phyloP scores from a whole-genome alignment of 2,329 filamentous ascomycete genomes.

The Xylaria polymorpha region DNA sequence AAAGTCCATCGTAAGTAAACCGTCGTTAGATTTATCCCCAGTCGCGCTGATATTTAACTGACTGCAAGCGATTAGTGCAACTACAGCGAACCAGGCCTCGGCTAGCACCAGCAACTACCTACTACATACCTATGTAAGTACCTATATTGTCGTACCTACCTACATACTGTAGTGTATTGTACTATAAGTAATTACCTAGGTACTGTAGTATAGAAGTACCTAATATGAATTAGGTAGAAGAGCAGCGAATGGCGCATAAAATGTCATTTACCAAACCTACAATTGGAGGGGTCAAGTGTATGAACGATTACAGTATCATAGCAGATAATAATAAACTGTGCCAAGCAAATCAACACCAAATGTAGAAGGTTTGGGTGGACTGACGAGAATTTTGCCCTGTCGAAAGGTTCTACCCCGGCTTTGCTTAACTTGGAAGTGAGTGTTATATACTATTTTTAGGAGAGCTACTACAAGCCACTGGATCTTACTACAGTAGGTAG shows the following conservation, averaged over 20 bases:
- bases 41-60: background rate
- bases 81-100: background rate
- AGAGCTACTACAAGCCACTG: too few relatives aligned
- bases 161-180: too few relatives aligned
- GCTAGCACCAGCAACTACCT: background rate
- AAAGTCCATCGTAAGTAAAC: background rate
- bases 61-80: background rate
- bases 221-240: background rate
- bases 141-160: too few relatives aligned
- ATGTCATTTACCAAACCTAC: too few relatives aligned
- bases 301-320: background rate
- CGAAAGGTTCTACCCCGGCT: background rate
- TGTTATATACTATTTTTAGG: conserved; percentile 9
- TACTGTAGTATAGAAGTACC: too few relatives aligned
- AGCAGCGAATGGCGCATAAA: too few relatives aligned
- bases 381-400: background rate
- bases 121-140: background rate
- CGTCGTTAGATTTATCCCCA: background rate
- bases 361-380: background rate
- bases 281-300: too few relatives aligned
- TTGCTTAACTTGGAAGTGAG: background rate
- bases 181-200: too few relatives aligned
- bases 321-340: background rate
- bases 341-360: background rate
- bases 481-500: too few relatives aligned